phyloP scores from a whole-genome alignment of 2,329 filamentous ascomycete species.

The Cadophora luteo-olivacea region DNA sequence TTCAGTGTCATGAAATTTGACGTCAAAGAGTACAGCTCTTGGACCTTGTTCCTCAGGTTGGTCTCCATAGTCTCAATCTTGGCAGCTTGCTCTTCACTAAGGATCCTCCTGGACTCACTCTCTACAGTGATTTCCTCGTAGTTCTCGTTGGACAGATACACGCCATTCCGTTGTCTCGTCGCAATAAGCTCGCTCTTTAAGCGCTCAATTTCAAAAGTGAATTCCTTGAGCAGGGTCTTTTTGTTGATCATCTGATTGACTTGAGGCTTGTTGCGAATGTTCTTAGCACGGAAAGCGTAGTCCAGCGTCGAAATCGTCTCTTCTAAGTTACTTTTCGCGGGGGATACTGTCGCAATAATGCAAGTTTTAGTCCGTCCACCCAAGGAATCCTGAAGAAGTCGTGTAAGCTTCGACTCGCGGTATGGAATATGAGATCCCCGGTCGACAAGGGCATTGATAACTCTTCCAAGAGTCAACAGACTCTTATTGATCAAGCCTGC shows the following conservation, averaged over 20 bases:
- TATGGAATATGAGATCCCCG: constrained; percentile 86
- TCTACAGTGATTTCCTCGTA: constrained; percentile 92
- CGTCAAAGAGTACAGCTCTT: constrained; percentile 87
- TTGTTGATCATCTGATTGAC: constrained; percentile 92
- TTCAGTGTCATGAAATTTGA: constrained; percentile 88
- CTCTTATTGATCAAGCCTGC: constrained; percentile 99
- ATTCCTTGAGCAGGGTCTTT: constrained; percentile 88
- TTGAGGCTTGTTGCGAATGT: constrained; percentile 97
- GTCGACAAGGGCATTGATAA: constrained; percentile 97
- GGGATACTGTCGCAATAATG: constrained; percentile 96
- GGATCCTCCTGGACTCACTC: constrained; percentile 88
- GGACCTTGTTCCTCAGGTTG: constrained; percentile 90
- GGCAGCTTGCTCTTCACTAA: constrained; percentile 90
- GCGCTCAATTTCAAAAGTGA: constrained; percentile 91
- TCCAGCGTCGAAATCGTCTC: constrained; percentile 98
- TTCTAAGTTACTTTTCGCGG: constrained; percentile 92
- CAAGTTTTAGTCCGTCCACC: constrained; percentile 97
- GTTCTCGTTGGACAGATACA: constrained; percentile 87
- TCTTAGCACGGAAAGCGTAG: constrained; percentile 97
- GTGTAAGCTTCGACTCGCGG: constrained; percentile 94
- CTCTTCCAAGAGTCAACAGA: constrained; percentile 88
- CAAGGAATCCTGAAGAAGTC: constrained; percentile 93
- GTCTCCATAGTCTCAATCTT: constrained; percentile 92
- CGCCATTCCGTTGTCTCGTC: constrained; percentile 90
- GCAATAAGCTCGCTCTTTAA: constrained; percentile 93